A percentile compares a stretch with the other conserved stretches of the same genome.
Conservation (phyloP, 2,329 filamentous ascomycete species). For the Aspergillus sp. region DNA sequence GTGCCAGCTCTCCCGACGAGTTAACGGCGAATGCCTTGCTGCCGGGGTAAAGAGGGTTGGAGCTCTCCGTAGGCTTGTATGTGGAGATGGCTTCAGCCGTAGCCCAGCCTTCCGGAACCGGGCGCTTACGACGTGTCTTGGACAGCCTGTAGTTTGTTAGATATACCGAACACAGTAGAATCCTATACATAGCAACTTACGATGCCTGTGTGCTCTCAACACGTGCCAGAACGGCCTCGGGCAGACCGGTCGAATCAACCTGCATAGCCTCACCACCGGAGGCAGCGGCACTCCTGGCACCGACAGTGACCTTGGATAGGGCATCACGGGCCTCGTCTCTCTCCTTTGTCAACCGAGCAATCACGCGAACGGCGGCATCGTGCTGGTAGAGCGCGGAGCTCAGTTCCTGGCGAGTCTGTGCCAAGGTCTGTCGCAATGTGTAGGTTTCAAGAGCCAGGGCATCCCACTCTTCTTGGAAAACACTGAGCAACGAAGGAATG, state of each 20-base stretch:
- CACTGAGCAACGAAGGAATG: conserved; percentile 87
- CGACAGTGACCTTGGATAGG: conserved; percentile 79
- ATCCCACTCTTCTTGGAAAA: conserved; percentile 99
- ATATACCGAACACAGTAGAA: conserved; percentile 13
- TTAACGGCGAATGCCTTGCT: conserved; percentile 61
- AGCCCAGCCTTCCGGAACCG: conserved; percentile 82
- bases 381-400: conserved; percentile 94
- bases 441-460: conserved; percentile 88
- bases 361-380: conserved; percentile 93
- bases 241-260: conserved; percentile 76
- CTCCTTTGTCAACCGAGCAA: conserved; percentile 86
- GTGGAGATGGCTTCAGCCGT: conserved; percentile 69
- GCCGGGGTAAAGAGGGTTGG: conserved; percentile 62
- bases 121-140: conserved; percentile 84
- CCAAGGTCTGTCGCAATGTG: conserved; percentile 83
- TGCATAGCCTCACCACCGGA: conserved; percentile 80
- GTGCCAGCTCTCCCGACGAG: conserved; percentile 63
- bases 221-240: conserved; percentile 68
- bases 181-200: conserved; percentile 54
- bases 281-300: conserved; percentile 50
- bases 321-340: conserved; percentile 89
- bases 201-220: conserved; percentile 79
- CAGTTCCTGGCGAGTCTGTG: conserved; percentile 88
- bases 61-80: conserved; percentile 57
- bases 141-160: conserved; percentile 64